Base-by-base conservation (phyloP, 352 stramenopile species). In the Bremia lactucae region DNA sequence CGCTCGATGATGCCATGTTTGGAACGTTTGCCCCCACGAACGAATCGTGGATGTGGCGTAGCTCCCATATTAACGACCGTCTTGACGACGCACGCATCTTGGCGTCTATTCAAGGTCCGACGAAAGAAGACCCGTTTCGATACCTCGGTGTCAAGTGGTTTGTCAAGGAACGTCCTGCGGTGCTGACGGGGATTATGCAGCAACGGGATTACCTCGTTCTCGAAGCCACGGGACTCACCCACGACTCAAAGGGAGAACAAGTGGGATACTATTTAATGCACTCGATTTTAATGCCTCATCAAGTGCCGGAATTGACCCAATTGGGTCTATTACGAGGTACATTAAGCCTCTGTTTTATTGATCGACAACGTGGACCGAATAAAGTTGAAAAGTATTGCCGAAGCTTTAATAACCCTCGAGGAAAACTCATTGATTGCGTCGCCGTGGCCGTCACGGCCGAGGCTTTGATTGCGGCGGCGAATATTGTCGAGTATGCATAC, bases 91-190 rank as follows among this genome's bases (percentile, higher is more conserved):
- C 69, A 2, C 52, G 59, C 0, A 49, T 79, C 9, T 47, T 79
- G 13, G 60, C 65, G 14, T 69, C 42, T 24, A 53, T 78, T 22
- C 21, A 55, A 28, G 24, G 44, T 0, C 58, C 69, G 4, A 69
- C 50, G 1, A 11, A 28, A 0, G 34, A 69, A 34, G 62, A 77
- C 28, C 70, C 70, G 26, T 75, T 68, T 35, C 59, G 56, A 4
- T 79, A 64, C 33, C 37, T 77, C 0, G 63, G 56, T 2, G 49
- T 83, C 46, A 83, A 83, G 38, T 79, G 66, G 69, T 72, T 77
- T 42, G 65, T 51, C 11, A 73, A 69, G 31, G 65, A 76, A 35
- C 33, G 65, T 2, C 55, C 69, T 5, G 59, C 49, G 2, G 36
- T 72, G 16, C 42, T 82, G 3, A 42, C 52, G 19, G 60, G 58